These are phyloP conservation scores for Termitomyces sp. DNA, from an alignment of 768 basidiomycete genomes.

Conservation along the genomic window DNA sequence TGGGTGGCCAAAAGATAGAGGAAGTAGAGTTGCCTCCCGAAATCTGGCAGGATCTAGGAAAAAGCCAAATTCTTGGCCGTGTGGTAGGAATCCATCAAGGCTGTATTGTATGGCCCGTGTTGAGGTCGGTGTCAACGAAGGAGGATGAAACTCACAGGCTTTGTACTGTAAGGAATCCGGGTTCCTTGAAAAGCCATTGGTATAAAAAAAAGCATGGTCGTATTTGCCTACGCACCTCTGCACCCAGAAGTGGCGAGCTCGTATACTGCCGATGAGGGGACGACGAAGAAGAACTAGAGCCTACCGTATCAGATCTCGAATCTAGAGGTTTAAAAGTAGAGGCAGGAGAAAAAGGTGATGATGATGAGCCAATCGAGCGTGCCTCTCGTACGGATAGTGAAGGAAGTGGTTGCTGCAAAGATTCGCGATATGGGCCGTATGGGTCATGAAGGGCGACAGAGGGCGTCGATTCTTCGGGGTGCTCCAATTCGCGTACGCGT, in stretches of 20 bases:
- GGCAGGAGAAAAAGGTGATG: slow-evolving; percentile 40
- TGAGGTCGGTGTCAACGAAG: not conserved
- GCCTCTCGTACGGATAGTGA: slow-evolving; percentile 26
- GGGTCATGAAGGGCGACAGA: slow-evolving; percentile 48
- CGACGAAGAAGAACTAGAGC: slow-evolving; percentile 35
- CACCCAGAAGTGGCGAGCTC: slow-evolving; percentile 30
- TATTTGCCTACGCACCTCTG: slow-evolving; percentile 26
- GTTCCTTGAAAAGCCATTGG: slow-evolving; percentile 27
- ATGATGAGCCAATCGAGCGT: slow-evolving; percentile 22
- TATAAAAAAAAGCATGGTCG: not conserved
- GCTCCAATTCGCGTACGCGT: slow-evolving; percentile 51
- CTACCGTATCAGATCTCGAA: slow-evolving; percentile 39
- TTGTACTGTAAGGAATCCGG: slow-evolving; percentile 29
- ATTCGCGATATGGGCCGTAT: slow-evolving; percentile 30
- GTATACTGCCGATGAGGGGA: slow-evolving; percentile 30
- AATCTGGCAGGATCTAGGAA: slow-evolving; percentile 53
- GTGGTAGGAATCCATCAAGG: slow-evolving; percentile 51
- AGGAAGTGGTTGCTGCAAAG: slow-evolving; percentile 27
- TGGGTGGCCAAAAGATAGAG: slow-evolving; percentile 40
- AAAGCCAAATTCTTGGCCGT: slow-evolving; percentile 57
- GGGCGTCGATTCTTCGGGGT: slow-evolving; percentile 41
- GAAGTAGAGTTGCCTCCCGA: slow-evolving; percentile 40
- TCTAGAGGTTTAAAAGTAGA: too few species aligned
- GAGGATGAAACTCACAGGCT: slow-evolving; percentile 25
- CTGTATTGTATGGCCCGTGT: slow-evolving; percentile 32